Base-by-base conservation (phyloP, 2,329 filamentous ascomycete genomes). In the Acrocalymma vagum region DNA sequence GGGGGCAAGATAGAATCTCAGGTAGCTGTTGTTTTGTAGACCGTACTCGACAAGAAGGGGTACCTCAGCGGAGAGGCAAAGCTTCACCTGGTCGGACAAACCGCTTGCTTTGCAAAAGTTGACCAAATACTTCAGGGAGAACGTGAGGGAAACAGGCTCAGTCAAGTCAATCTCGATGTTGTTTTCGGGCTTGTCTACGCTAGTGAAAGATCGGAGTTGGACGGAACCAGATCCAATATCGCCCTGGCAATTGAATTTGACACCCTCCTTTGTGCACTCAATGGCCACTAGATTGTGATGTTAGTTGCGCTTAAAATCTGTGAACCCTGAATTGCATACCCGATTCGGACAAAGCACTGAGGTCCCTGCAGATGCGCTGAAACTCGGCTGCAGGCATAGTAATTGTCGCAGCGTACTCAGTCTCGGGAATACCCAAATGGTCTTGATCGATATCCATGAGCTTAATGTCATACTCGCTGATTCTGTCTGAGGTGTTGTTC, bases 381-480 rank as follows among this genome's bases (percentile, higher is more conserved):
- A 99, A 97, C 75, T 99, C 94, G 31, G 78, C 71, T 22, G 88
- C 84, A 10, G 94, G 93, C 90, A 99, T 91, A 38, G 82, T 79
- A 53, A 99, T 89, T 13, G 88, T 94, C 31, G 94, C 88, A 25
- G 91, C 88, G 69, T 99, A 99, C 66, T 99, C 94, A n/a, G 95
- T 99, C 63, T 99, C 93, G 11, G 94, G 94, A 62, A 99, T 99
- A 51, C 94, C 94, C 74, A 99, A 78, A 73, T 99, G 94, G 81
- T 99, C 94, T 78, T 99, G 95, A 76, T 99, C 94, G 72, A 99
- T 99, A 72, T 99, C 94, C 94, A 99, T 99, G 71, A 99, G 85
- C 82, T 99, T 99, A 75, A 99, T 88, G 74, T 99, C 94, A 73
- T 99, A 99, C 80, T 99, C 95, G 82, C 90, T 95, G 69, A 99